Base-by-base conservation (phyloP, 1,284 basidiomycete species). In the Meira miltonrushii region DNA sequence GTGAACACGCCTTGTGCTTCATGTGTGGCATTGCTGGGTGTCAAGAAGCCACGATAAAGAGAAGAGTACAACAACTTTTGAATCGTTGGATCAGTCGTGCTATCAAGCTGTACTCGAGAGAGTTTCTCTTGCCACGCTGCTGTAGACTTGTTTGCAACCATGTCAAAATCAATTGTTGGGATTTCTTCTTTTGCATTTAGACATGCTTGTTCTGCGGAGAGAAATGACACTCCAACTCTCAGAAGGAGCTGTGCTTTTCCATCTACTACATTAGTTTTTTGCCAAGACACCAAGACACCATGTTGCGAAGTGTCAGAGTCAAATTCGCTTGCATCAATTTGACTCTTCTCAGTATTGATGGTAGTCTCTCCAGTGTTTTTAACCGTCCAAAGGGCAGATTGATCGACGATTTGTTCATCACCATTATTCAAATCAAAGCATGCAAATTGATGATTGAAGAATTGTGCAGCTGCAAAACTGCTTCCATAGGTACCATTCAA, bases 21-120 rank as follows among this genome's bases (percentile, higher is more conserved):
- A n/a, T 83, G 85, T 0, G 85, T 85, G 67, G 87, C 85, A 65
- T 88, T 86, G 2, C 84, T 85, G 8, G 86, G 86, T 1, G 84
- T 83, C 41, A 87, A 84, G 71, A 86, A 85, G 0, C 83, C 84
- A 56, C 86, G 78, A 67, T 87, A 87, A 2, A 87, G 74, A 0
- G 81, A 81, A 58, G 84, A 82, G 1, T 87, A 83, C 59, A 85
- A 81, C 0, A 87, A 77, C 7, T 83, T 79, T 2, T 7, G 60
- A 56, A 48, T 63, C 54, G 5, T 59, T 17, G 10, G 25, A 54
- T 9, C 64, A 33, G 15, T 62, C 61, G 2, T 57, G 21, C 6
- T 21, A 6, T 21, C 41, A 43, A 43, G 41, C 10, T 43, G 41
- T 5, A 15, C 10, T 21, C 41, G 3, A n/a, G 15, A 15, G 57